Conservation (phyloP, 2,329 filamentous ascomycete genomes). For the Cladophialophora psammophila region DNA sequence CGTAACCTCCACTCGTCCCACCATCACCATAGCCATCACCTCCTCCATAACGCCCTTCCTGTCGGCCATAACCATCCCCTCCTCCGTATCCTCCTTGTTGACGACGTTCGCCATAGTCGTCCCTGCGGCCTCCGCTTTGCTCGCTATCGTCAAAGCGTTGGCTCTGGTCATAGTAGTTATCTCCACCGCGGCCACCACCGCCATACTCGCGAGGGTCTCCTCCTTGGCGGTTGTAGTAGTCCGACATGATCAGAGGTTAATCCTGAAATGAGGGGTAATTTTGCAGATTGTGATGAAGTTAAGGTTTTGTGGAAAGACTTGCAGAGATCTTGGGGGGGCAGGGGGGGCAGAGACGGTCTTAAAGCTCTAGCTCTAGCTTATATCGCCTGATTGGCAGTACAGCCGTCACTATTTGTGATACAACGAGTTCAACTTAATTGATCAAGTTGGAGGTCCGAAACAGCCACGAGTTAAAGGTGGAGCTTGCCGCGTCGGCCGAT, state of each 20-base stretch:
- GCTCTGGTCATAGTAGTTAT: constrained; percentile 36
- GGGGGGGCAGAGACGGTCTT: neutral
- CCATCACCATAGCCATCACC: constrained; percentile 29
- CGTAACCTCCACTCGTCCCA: constrained; percentile 1
- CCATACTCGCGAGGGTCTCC: constrained; percentile 35
- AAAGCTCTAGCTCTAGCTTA: neutral
- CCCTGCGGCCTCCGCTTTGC: constrained; percentile 27
- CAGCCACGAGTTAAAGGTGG: neutral
- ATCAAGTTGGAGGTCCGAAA: neutral
- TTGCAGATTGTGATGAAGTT: neutral
- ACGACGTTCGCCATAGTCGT: constrained; percentile 33
- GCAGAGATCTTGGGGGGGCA: neutral
- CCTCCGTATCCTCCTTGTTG: constrained; percentile 25
- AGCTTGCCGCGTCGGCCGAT: neutral
- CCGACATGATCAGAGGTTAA: constrained; percentile 28
- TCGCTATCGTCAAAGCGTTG: constrained; percentile 35
- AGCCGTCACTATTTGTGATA: neutral
- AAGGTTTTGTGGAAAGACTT: neutral
- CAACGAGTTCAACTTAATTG: neutral
- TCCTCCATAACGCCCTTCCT: constrained; percentile 28
- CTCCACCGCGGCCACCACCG: constrained; percentile 35
- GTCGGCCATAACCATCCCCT: constrained; percentile 25
- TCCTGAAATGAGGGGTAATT: neutral
- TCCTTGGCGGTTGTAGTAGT: constrained; percentile 34
- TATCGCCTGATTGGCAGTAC: neutral